Evolutionary conservation across 768 basidiomycete species (phyloP).

Genomic region (Kwoniella botswanensis): DNA sequence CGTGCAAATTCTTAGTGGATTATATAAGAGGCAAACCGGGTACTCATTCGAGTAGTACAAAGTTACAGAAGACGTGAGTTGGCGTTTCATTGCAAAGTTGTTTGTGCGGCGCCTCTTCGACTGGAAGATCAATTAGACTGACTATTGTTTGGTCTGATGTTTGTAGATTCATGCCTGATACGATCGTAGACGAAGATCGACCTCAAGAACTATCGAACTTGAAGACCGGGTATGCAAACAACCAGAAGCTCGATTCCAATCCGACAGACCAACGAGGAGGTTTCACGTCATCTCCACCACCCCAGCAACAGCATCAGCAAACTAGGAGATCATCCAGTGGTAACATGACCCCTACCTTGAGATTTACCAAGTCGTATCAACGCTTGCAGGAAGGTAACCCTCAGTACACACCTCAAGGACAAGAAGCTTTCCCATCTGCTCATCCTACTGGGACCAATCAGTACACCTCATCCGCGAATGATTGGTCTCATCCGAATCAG

Average conservation of each 20-base stretch:
- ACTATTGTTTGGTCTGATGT: not conserved
- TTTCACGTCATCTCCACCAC: not conserved
- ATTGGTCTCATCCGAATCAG: not conserved
- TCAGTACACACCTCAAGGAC: not conserved
- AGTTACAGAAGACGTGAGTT: conserved; percentile 40
- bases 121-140: not conserved
- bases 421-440: conserved; percentile 6
- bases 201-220: conserved; percentile 10
- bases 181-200: conserved; percentile 3
- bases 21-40: conserved; percentile 58
- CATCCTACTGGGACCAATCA: conserved; percentile 1
- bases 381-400: conserved; percentile 8
- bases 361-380: conserved; percentile 21
- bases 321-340: not conserved
- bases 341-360: not conserved
- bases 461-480: not conserved
- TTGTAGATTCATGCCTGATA: conserved; percentile 18
- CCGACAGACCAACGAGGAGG: not conserved
- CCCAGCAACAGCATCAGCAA: not conserved
- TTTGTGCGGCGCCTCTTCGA: not conserved
- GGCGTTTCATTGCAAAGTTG: too few species aligned
- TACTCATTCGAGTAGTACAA: conserved; percentile 30
- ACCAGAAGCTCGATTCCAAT: not conserved
- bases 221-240: conserved; percentile 2
- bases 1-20: conserved; percentile 68